Evolutionary conservation across 2,329 filamentous ascomycete genomes (phyloP).

Genomic region (Penicillium concentricum): DNA sequence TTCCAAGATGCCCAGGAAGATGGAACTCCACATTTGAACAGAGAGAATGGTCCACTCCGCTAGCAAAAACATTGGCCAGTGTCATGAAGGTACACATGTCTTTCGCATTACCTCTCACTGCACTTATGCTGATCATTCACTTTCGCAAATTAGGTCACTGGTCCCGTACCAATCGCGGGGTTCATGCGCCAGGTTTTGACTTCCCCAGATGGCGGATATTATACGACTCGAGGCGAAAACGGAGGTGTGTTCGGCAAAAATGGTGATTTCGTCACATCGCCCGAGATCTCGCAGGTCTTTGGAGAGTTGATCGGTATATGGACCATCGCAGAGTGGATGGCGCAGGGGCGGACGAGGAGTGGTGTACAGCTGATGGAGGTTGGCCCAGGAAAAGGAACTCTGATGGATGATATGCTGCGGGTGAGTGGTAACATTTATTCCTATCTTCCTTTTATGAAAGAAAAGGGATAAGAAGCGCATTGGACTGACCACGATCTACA

Average conservation of each 20-base stretch:
- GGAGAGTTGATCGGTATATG: slow-evolving; percentile 92
- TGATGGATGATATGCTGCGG: slow-evolving; percentile 95
- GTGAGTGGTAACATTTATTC: slow-evolving; percentile 51
- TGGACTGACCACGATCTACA: slow-evolving; percentile 3
- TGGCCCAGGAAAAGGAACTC: slow-evolving; percentile 86
- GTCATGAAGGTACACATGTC: slow-evolving; percentile 71
- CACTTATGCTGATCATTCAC: slow-evolving; percentile 3
- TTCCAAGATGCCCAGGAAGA: slow-evolving; percentile 24
- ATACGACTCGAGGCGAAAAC: slow-evolving; percentile 69
- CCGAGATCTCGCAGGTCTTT: slow-evolving; percentile 96
- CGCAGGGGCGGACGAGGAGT: slow-evolving; percentile 70
- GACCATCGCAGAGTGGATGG: slow-evolving; percentile 96
- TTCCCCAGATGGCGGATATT: slow-evolving; percentile 86
- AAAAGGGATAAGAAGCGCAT: background rate
- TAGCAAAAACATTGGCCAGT: slow-evolving; percentile 82
- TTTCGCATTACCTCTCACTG: background rate
- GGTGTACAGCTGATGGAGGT: slow-evolving; percentile 91
- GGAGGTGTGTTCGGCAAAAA: slow-evolving; percentile 88
- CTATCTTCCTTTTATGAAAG: background rate
- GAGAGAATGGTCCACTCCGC: slow-evolving; percentile 83
- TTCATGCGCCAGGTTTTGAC: slow-evolving; percentile 99
- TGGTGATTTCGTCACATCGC: slow-evolving; percentile 95
- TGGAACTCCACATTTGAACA: slow-evolving; percentile 37
- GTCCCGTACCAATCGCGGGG: slow-evolving; percentile 84
- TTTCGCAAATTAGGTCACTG: slow-evolving; percentile 64